Conservation (phyloP, 2,329 filamentous ascomycete species). For the Blumeria graminis region DNA sequence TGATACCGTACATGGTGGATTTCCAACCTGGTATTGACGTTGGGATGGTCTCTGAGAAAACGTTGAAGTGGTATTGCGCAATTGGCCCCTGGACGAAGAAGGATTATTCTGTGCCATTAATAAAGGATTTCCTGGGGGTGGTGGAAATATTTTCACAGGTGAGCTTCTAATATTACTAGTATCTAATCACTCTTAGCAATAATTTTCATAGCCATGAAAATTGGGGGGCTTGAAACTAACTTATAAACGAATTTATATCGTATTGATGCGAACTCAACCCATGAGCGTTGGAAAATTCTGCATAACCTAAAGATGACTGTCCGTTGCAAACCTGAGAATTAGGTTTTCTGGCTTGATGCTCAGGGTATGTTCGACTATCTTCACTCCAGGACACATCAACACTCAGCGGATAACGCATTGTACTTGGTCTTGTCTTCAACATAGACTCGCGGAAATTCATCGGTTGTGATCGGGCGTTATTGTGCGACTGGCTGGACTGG, state of each 20-base stretch:
- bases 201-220: not conserved
- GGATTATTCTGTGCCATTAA: constrained; percentile 21
- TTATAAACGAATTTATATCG: constrained; percentile 26
- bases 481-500: constrained; percentile 19
- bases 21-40: constrained; percentile 19
- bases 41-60: too few relatives aligned
- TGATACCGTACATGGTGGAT: constrained; percentile 8
- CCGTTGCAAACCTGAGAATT: constrained; percentile 24
- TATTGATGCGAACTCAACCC: constrained; percentile 22
- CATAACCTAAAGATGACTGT: constrained; percentile 25
- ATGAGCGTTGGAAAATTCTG: constrained; percentile 22
- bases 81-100: constrained; percentile 8
- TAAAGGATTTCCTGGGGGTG: constrained; percentile 16
- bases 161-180: constrained; percentile 21
- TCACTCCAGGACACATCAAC: constrained; percentile 40
- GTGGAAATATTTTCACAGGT: constrained; percentile 25
- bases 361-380: constrained; percentile 29
- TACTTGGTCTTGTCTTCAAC: constrained; percentile 30
- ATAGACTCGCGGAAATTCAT: constrained; percentile 33
- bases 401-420: constrained; percentile 31
- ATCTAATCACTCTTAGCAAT: constrained; percentile 14
- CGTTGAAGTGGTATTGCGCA: too few relatives aligned
- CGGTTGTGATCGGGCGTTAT: constrained; percentile 28
- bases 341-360: constrained; percentile 22
- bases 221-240: constrained; percentile 16